Conservation (phyloP, 2,329 filamentous ascomycete genomes). For the Colletotrichum sojae region DNA sequence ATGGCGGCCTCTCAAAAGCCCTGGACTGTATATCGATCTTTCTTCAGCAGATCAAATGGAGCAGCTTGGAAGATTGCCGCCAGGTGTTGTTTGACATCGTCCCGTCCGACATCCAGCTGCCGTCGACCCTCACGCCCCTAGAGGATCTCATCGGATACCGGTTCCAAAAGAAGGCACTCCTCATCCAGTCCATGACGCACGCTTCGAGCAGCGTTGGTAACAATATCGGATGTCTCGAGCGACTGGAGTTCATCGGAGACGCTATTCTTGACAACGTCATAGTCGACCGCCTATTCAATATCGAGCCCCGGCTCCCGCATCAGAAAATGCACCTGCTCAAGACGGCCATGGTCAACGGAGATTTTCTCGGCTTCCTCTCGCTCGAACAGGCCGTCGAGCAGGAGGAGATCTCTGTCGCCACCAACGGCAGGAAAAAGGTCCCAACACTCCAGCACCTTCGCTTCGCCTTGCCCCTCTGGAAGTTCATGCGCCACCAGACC, state of each 20-base stretch:
- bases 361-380: constrained; percentile 83
- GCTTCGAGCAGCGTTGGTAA: constrained; percentile 67
- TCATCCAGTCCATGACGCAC: constrained; percentile 88
- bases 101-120: constrained; percentile 52
- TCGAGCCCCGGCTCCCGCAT: constrained; percentile 58
- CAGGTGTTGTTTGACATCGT: constrained; percentile 60
- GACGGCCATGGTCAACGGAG: constrained; percentile 82
- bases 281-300: constrained; percentile 70
- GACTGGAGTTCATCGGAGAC: constrained; percentile 91
- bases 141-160: constrained; percentile 79
- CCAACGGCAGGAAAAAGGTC: constrained; percentile 38
- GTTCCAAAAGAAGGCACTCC: constrained; percentile 77
- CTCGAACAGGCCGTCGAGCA: constrained; percentile 65
- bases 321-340: constrained; percentile 82
- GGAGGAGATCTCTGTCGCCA: constrained; percentile 41
- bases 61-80: constrained; percentile 57
- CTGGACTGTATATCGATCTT: constrained; percentile 76
- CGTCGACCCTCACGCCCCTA: constrained; percentile 62
- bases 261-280: constrained; percentile 86
- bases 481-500: constrained; percentile 75
- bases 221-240: constrained; percentile 70
- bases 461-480: constrained; percentile 69
- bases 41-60: constrained; percentile 72
- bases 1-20: constrained; percentile 77
- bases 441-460: constrained; percentile 40